Conservation (phyloP, 371 early-diverging fungal genomes). For the Mortierella sp. region DNA sequence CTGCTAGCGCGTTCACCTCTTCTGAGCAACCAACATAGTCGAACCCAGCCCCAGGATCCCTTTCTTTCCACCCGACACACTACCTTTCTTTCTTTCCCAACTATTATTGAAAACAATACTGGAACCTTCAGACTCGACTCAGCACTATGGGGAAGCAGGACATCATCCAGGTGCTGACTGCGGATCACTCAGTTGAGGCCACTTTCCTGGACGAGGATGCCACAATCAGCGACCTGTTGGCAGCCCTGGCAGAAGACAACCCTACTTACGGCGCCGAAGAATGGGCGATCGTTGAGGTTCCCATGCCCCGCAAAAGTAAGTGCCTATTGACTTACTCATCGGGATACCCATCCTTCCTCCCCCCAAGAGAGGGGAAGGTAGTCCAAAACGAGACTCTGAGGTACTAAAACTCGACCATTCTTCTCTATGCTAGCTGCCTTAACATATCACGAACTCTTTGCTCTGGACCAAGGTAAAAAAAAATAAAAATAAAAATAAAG, state of each 20-base stretch:
- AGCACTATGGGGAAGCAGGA: conserved; percentile 54
- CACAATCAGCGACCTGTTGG: conserved; percentile 44
- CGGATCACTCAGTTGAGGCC: conserved; percentile 47
- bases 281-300: conserved; percentile 50
- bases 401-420: not conserved
- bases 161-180: conserved; percentile 54
- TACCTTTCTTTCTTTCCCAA: too few species aligned
- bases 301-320: conserved; percentile 49
- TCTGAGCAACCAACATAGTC: too few species aligned
- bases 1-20: too few species aligned
- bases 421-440: conserved; percentile 23
- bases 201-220: conserved; percentile 55
- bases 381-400: too few species aligned
- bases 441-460: conserved; percentile 47
- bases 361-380: too few species aligned
- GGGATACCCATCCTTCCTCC: too few species aligned
- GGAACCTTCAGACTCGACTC: too few species aligned
- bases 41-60: too few species aligned
- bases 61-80: too few species aligned
- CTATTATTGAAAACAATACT: too few species aligned
- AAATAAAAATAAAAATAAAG: not conserved
- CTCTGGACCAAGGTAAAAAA: conserved; percentile 48
- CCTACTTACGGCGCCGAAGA: conserved; percentile 19
- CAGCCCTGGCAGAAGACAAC: conserved; percentile 40
- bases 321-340: not conserved